Evolutionary conservation across 176 grass and related monocot genomes (phyloP), one percentile per base, ranked within the genome.

Genomic region (Bonia amplexicaulis): DNA sequence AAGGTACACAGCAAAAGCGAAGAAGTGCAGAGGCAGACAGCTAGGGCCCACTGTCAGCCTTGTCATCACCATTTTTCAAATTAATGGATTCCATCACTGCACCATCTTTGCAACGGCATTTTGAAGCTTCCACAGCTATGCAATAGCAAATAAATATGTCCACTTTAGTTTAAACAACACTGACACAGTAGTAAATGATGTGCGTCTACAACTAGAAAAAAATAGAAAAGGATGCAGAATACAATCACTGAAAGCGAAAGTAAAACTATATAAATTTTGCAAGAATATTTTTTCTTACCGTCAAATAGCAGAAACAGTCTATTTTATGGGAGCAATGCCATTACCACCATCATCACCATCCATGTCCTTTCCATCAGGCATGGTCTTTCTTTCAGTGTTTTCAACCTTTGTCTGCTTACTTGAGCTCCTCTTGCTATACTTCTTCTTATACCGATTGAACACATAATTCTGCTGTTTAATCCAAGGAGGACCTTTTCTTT

Each of bases 381-480:
- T 37, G 23, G 77, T 51, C 35, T 33, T 53, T 19, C 27, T 66
- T 51, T 33, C 66, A 61, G 59, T 80, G 52, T 66, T 59, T 89
- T 76, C 44, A 42, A 29, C 61, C 51, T 82, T 58, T 67, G 22
- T 62, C 75, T 82, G 76, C 45, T 63, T 76, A 45, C 40, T 75
- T 35, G 76, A 79, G 14, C 39, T 91, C 81, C 77, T 94, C 70
- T 75, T 89, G 51, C 49, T 89, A 53, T 91, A 94, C 72, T 89
- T 89, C 55, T 72, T 89, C 80, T 66, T 58, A 82, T 89, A 91
- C 7, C 84, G 77, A 82, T 87, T 81, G 57, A 88, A 26, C 65
- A 65, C 69, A 66, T 20, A 15, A 69, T 74, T 55, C 26, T 85
- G 55, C 26, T 74, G 15, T 58, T 40, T 55, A 76, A 14, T 44